phyloP scores from a whole-genome alignment of 2,329 filamentous ascomycete species.

The Periconia macrospinosa region DNA sequence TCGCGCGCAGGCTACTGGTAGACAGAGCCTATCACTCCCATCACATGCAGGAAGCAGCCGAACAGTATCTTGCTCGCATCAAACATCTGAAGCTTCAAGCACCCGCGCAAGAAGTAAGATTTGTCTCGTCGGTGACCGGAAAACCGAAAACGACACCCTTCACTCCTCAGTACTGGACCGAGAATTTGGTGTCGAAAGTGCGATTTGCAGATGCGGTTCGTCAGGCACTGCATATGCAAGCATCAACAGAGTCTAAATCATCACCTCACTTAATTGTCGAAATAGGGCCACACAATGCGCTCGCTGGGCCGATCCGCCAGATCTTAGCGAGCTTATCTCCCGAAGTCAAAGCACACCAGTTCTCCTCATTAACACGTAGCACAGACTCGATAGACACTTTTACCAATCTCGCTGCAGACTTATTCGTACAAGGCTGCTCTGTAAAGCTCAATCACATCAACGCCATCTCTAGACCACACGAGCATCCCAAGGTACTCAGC shows the following conservation, averaged over 20 bases:
- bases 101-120: background rate
- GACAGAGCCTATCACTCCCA: constrained; percentile 49
- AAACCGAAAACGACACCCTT: too few relatives aligned
- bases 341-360: too few relatives aligned
- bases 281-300: too few relatives aligned
- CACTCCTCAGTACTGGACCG: constrained; percentile 35
- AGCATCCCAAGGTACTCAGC: background rate
- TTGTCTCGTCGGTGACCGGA: constrained; percentile 6
- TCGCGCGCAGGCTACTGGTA: constrained; percentile 43
- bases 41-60: constrained; percentile 39
- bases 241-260: constrained; percentile 3
- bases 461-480: constrained; percentile 1
- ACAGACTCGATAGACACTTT: constrained; percentile 12
- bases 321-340: too few relatives aligned
- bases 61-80: constrained; percentile 20
- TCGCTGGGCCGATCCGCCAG: too few relatives aligned
- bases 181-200: constrained; percentile 36
- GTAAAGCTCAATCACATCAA: background rate
- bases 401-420: constrained; percentile 13
- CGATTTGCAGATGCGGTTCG: constrained; percentile 11
- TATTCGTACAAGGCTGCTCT: constrained; percentile 9
- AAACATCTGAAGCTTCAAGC: background rate
- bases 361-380: constrained; percentile 6
- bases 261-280: background rate
- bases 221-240: background rate